phyloP scores from a whole-genome alignment of 768 basidiomycete species.

The Dictyophora rubrovolvata region DNA sequence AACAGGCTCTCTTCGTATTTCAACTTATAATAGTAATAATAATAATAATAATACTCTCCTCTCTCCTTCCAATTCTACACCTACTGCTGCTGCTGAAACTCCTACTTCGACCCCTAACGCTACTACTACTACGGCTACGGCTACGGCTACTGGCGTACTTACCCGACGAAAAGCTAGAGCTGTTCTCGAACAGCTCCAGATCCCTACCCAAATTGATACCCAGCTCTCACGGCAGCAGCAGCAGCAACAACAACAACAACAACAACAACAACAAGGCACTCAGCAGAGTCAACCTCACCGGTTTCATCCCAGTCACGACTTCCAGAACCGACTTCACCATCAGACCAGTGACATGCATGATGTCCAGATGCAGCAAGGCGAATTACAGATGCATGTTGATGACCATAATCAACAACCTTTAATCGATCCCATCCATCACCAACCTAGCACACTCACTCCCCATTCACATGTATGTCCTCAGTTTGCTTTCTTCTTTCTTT shows the following conservation, averaged over 20 bases:
- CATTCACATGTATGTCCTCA: not conserved
- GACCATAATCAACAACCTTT: not conserved
- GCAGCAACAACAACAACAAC: not conserved
- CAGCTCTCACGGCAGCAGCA: conserved; percentile 1
- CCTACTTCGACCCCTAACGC: too few relatives aligned
- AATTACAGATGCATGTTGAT: conserved; percentile 6
- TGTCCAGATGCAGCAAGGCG: conserved; percentile 4
- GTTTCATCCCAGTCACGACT: not conserved
- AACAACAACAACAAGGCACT: not conserved
- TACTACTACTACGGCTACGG: not conserved
- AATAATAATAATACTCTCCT: not conserved
- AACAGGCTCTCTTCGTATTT: conserved; percentile 7
- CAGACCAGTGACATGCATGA: conserved; percentile 8
- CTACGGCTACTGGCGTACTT: conserved; percentile 1
- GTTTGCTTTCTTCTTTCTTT: not conserved
- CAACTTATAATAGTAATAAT: not conserved
- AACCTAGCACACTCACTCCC: not conserved
- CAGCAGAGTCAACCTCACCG: not conserved
- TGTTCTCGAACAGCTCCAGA: conserved; percentile 5
- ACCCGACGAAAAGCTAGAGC: conserved; percentile 7
- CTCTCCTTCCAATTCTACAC: not conserved
- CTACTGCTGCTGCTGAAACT: too few relatives aligned
- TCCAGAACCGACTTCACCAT: not conserved
- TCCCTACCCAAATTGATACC: not conserved
- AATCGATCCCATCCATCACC: not conserved